Evolutionary conservation across 1,284 basidiomycete species (phyloP).

Genomic region (Stygiomarasmius scandens): DNA sequence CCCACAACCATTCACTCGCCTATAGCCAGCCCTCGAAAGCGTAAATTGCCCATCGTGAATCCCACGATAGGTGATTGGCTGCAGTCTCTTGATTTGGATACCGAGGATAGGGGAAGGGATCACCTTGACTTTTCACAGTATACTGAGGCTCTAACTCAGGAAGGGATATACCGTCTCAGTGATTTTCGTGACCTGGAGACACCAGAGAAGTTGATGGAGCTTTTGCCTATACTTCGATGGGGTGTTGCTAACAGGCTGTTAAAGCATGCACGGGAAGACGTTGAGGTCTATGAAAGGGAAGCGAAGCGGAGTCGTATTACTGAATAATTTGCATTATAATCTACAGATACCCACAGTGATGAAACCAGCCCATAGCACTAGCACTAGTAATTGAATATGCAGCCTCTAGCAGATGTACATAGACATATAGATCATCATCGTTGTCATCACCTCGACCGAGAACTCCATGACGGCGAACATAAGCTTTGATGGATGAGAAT

Average conservation of each 20-base stretch:
- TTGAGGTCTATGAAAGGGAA: background rate
- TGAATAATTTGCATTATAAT: background rate
- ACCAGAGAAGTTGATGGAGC: background rate
- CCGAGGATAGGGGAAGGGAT: background rate
- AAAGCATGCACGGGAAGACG: slow-evolving; percentile 16
- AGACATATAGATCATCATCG: background rate
- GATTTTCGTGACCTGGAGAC: background rate
- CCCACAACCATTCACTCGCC: too few species aligned
- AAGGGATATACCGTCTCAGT: background rate
- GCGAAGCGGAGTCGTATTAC: background rate
- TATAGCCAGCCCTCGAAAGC: too few species aligned
- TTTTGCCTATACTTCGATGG: slow-evolving; percentile 7
- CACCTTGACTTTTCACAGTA: background rate
- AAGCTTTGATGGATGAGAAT: slow-evolving; percentile 33
- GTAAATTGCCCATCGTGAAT: background rate
- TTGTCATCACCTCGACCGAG: background rate
- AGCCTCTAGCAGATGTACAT: slow-evolving; percentile 7
- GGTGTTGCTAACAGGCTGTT: slow-evolving; percentile 16
- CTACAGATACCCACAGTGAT: slow-evolving; percentile 21
- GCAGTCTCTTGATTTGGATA: background rate
- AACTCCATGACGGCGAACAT: background rate
- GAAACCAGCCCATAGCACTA: slow-evolving; percentile 17
- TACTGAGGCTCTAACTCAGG: background rate
- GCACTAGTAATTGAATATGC: slow-evolving; percentile 16
- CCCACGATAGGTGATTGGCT: background rate